Conservation (phyloP, 2,329 filamentous ascomycete genomes). For the Pseudogymnoascus sp. region DNA sequence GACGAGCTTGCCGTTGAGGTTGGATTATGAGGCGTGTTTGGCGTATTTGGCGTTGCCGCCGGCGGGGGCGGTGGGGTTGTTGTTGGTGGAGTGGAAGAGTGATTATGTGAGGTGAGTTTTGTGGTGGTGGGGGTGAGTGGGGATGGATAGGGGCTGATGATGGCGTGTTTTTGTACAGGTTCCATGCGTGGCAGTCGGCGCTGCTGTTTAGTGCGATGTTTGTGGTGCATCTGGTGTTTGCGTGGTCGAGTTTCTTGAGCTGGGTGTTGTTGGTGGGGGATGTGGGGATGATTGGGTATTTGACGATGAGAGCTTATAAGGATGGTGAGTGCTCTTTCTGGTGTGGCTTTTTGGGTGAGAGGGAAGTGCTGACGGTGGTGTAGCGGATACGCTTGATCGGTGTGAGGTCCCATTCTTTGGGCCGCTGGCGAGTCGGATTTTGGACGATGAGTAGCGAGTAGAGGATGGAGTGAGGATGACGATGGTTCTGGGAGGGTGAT, state of each 20-base stretch:
- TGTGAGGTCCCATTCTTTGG: constrained; percentile 81
- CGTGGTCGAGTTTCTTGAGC: constrained; percentile 75
- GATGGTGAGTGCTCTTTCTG: constrained; percentile 51
- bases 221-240: constrained; percentile 77
- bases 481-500: not conserved
- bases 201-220: constrained; percentile 71
- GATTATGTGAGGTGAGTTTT: constrained; percentile 83
- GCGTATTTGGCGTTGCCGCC: constrained; percentile 85
- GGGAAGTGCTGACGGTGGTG: constrained; percentile 20
- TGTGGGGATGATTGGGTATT: constrained; percentile 65
- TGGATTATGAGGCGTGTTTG: constrained; percentile 85
- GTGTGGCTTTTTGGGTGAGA: not conserved
- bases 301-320: constrained; percentile 73
- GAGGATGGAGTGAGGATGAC: not conserved
- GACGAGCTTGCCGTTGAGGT: constrained; percentile 76
- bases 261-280: constrained; percentile 79
- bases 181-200: constrained; percentile 93
- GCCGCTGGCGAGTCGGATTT: constrained; percentile 74
- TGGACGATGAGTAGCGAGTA: constrained; percentile 67
- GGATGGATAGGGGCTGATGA: no score
- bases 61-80: constrained; percentile 72
- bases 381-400: constrained; percentile 53
- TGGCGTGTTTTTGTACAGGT: no score
- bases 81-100: constrained; percentile 87
- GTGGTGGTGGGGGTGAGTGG: no score